Conservation (phyloP, 2,329 filamentous ascomycete species). For the Chrysoporthe cubensis region DNA sequence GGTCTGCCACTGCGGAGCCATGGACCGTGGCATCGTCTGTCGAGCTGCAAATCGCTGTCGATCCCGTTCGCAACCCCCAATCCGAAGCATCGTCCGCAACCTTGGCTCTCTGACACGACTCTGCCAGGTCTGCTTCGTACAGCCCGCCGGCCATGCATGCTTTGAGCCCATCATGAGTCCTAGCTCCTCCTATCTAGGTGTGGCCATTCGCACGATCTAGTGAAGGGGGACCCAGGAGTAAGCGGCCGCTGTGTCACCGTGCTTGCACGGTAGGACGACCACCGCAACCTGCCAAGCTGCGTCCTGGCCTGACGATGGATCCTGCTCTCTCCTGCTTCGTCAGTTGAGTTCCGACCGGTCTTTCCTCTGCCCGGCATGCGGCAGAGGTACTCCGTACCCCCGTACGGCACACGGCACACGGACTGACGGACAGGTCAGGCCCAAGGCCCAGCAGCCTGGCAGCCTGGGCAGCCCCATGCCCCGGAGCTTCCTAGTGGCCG, state of each 20-base stretch:
- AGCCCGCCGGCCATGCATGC: background rate
- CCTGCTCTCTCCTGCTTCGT: background rate
- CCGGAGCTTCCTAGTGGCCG: constrained; percentile 14
- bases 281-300: background rate
- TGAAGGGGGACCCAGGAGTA: background rate
- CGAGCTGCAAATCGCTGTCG: constrained; percentile 7
- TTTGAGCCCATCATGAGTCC: background rate
- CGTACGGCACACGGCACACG: background rate
- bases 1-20: background rate
- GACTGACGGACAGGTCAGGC: background rate
- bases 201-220: background rate
- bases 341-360: background rate
- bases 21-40: background rate
- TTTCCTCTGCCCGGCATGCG: background rate
- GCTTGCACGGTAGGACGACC: background rate
- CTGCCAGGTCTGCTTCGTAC: background rate
- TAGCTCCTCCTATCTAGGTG: background rate
- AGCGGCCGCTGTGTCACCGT: background rate
- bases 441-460: background rate
- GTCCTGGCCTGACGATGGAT: background rate
- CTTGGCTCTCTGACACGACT: background rate
- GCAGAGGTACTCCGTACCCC: constrained; percentile 1
- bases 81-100: background rate
- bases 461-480: background rate
- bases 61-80: constrained; percentile 12